These are phyloP conservation scores for Rhizomucor pusillus DNA, from an alignment of 371 early-diverging fungal species.

Conservation along the genomic window DNA sequence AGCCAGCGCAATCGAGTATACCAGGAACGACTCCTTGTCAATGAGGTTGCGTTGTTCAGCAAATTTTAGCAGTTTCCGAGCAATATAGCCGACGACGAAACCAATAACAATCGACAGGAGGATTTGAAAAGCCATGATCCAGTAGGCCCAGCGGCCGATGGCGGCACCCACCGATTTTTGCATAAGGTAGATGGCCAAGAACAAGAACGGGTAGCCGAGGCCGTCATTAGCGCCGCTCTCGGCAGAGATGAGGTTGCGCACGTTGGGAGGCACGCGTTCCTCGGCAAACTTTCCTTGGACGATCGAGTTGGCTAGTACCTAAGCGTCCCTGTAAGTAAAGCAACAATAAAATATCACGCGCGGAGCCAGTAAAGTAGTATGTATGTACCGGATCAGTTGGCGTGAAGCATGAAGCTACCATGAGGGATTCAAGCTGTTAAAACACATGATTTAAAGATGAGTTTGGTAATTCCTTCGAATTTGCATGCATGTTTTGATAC, in stretches of 20 bases:
- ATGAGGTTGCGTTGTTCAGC: slow-evolving; percentile 54
- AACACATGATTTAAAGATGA: background rate
- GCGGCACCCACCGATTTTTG: slow-evolving; percentile 57
- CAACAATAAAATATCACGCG: slow-evolving; percentile 79
- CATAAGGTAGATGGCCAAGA: slow-evolving; percentile 74
- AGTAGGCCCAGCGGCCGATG: slow-evolving; percentile 70
- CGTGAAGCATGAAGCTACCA: slow-evolving; percentile 48
- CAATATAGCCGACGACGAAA: slow-evolving; percentile 69
- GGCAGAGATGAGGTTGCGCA: slow-evolving; percentile 82
- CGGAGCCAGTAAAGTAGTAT: slow-evolving; percentile 56
- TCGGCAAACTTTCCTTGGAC: slow-evolving; percentile 95
- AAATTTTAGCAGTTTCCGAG: slow-evolving; percentile 63
- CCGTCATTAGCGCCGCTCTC: slow-evolving; percentile 89
- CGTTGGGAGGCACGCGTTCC: slow-evolving; percentile 76
- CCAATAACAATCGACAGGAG: slow-evolving; percentile 77
- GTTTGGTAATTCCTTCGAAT: background rate
- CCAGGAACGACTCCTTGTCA: slow-evolving; percentile 91
- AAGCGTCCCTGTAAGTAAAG: background rate
- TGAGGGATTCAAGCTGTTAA: slow-evolving; percentile 33
- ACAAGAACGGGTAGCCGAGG: slow-evolving; percentile 86
- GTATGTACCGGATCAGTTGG: slow-evolving; percentile 45
- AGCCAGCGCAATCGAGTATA: slow-evolving; percentile 83
- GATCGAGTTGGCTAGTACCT: slow-evolving; percentile 86
- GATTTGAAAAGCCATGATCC: slow-evolving; percentile 75
- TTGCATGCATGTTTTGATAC: no score